These are phyloP conservation scores for Colletotrichum gigasporum DNA, from an alignment of 2,329 filamentous ascomycete genomes.

Conservation along the genomic window DNA sequence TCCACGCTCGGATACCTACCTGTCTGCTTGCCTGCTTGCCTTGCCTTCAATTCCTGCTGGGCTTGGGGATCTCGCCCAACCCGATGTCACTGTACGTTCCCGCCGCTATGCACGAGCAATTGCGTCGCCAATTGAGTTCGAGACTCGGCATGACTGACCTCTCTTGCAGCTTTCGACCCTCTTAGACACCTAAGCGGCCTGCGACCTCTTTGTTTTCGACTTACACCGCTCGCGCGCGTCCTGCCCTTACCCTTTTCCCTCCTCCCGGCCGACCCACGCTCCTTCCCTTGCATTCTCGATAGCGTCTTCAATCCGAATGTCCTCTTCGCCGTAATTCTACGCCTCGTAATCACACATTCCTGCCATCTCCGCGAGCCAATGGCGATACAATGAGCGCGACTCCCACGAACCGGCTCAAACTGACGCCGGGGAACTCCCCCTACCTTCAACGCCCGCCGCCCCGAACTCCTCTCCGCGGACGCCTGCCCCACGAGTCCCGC, in stretches of 20 bases:
- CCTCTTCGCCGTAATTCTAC: conserved; percentile 15
- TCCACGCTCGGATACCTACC: conserved; percentile 5
- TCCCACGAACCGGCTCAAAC: conserved; percentile 69
- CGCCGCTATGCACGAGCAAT: background rate
- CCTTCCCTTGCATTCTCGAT: background rate
- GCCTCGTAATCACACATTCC: conserved; percentile 12
- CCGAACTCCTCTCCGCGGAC: conserved; percentile 69
- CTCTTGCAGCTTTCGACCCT: conserved; percentile 24
- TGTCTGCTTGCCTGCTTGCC: background rate
- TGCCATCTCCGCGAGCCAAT: conserved; percentile 50
- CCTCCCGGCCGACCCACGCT: background rate
- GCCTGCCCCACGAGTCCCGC: conserved; percentile 59
- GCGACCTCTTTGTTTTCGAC: conserved; percentile 2
- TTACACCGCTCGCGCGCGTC: conserved; percentile 8
- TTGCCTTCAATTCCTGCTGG: conserved; percentile 16
- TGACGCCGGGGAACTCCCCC: conserved; percentile 82
- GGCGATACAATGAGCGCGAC: conserved; percentile 67
- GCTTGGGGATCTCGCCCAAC: conserved; percentile 2
- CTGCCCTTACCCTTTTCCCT: background rate
- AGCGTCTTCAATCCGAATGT: background rate
- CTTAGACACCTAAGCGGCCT: conserved; percentile 1
- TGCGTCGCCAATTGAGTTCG: conserved; percentile 12
- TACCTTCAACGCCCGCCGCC: conserved; percentile 65
- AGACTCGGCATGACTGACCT: conserved; percentile 7
- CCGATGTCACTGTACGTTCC: conserved; percentile 30